These are phyloP conservation scores for Rhynchosporium agropyri DNA, from an alignment of 2,329 filamentous ascomycete species.

Conservation along the genomic window DNA sequence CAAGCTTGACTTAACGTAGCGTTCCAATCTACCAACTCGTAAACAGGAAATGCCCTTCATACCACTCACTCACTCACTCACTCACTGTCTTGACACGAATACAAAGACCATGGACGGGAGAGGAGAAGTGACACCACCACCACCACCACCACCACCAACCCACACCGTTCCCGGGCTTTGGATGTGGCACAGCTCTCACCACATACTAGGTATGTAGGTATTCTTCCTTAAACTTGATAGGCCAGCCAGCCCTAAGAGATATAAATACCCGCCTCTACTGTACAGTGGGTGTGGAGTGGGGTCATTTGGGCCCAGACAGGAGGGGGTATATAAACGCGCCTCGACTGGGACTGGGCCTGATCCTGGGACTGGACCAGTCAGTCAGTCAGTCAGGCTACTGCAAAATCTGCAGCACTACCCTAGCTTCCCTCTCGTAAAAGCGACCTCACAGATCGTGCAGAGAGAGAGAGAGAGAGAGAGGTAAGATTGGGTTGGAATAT, in stretches of 20 bases:
- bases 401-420: not conserved
- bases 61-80: too few species aligned
- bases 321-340: not conserved
- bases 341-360: too few species aligned
- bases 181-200: not conserved
- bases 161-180: conserved; percentile 4
- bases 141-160: not conserved
- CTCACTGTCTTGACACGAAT: too few species aligned
- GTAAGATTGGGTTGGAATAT: too few species aligned
- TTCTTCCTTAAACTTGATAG: not conserved
- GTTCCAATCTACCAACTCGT: too few species aligned
- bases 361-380: too few species aligned
- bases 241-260: not conserved
- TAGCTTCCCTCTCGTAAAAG: conserved; percentile 21
- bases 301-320: too few species aligned
- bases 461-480: too few species aligned
- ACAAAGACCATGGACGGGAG: too few species aligned
- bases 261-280: not conserved
- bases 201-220: not conserved
- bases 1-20: too few species aligned
- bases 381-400: conserved; percentile 1
- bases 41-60: too few species aligned
- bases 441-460: conserved; percentile 7
- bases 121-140: not conserved
- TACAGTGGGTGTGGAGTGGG: not conserved